Percentiles rank a stretch among this genome's conserved stretches.
phyloP scores from a whole-genome alignment of 495 filamentous ascomycete genomes.

The Acidiella bohemica region DNA sequence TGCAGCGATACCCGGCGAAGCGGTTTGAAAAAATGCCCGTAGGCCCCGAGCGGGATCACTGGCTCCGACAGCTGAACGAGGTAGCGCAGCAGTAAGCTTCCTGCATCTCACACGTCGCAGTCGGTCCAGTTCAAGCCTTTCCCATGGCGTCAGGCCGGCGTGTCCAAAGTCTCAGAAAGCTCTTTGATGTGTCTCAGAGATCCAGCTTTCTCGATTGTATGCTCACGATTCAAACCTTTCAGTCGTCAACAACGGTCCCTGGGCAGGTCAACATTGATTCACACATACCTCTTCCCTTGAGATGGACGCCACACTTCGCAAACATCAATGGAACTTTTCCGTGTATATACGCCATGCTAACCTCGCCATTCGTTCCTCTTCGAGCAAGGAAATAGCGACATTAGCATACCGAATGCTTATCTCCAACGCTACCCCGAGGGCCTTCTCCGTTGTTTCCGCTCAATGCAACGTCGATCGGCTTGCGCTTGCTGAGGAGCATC shows the following conservation, averaged over 20 bases:
- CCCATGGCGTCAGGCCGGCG: constrained; percentile 79
- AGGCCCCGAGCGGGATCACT: neutral
- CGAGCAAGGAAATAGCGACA: constrained; percentile 87
- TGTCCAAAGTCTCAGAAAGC: constrained; percentile 49
- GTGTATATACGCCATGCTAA: constrained; percentile 90
- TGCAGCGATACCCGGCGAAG: no score
- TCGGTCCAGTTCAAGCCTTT: constrained; percentile 86
- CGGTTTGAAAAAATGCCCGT: no score
- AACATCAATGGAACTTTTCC: constrained; percentile 96
- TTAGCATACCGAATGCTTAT: constrained; percentile 95
- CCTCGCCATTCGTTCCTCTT: constrained; percentile 77
- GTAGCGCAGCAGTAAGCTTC: constrained; percentile 21
- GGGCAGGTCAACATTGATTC: no score
- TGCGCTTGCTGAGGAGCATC: neutral
- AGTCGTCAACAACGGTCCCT: no score
- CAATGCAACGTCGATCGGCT: neutral
- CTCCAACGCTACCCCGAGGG: constrained; percentile 82
- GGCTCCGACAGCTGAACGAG: neutral
- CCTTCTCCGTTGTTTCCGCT: constrained; percentile 26
- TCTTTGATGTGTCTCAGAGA: constrained; percentile 1
- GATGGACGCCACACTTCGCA: constrained; percentile 88
- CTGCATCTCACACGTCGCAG: constrained; percentile 87
- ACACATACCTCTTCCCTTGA: constrained; percentile 98
- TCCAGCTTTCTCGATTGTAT: neutral
- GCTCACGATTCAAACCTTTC: neutral